Evolutionary conservation across 2,329 filamentous ascomycete genomes (phyloP), one percentile per base, ranked within the genome.

Genomic region (Ascochyta lentis): DNA sequence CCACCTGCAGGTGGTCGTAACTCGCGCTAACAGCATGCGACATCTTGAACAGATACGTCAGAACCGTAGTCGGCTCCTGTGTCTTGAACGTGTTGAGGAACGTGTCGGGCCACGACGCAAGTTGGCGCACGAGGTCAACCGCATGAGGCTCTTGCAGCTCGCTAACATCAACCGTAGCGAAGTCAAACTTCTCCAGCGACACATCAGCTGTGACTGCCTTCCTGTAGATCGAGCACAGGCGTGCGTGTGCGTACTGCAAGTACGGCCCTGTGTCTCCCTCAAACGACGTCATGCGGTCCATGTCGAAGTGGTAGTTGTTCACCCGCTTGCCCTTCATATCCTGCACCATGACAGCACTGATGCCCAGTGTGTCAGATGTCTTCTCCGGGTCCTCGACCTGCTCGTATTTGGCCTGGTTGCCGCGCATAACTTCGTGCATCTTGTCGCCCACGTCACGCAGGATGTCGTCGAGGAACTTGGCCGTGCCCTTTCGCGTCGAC

Each of bases 401-500:
- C 53, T 86, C 80, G 77, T 98, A 99, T 82, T 99, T 99, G 71
- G 84, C 83, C 68, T 90, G 84, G 76, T 98, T 98, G 80, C 89
- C 89, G 77, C 81, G 86, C 95, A 99, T 99, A 47, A 96, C 91
- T 59, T 96, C 91, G 81, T 98, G 94, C 95, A 99, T 99, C 78
- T 93, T 91, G 51, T 97, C 94, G 65, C 86, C 91, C 7, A 96
- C 92, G 39, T 78, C 73, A 53, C 78, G 74, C 38, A 82, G 69
- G 55, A 80, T 80, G 75, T 83, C 78, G 64, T 79, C 77, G n/a
- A 82, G 72, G 54, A 76, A 79, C 56, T 78, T 76, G 29, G 68
- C 86, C 88, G 76, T 79, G 22, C 85, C 85, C 73, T 86, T 87
- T 61, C 85, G 80, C 8, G 85, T 87, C 62, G 80, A 83, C 84